phyloP scores from a whole-genome alignment of 164 flowering plant species.

The Vitis amurensis region DNA sequence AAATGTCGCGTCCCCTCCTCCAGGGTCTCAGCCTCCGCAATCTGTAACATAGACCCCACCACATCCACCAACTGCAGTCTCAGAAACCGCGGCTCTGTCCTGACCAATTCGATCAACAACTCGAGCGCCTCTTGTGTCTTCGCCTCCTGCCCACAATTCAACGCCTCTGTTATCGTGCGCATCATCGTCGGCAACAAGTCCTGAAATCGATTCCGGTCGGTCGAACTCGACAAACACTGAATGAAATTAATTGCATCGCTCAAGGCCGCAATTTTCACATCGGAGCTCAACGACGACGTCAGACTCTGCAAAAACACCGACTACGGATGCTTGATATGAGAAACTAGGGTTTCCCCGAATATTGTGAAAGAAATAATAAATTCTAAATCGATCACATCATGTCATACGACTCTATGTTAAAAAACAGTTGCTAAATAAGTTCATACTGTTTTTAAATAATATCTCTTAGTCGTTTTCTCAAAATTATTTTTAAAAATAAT shows the following conservation, averaged over 20 bases:
- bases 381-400: no score
- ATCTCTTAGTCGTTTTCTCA: no score
- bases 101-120: constrained; percentile 86
- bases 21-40: constrained; percentile 82
- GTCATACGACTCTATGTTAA: no score
- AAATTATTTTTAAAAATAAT: no score
- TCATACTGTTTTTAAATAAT: no score
- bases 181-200: constrained; percentile 91
- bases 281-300: constrained; percentile 37
- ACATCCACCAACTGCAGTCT: no score
- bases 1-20: constrained; percentile 93
- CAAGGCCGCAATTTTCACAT: constrained; percentile 84
- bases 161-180: constrained; percentile 83
- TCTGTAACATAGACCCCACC: constrained; percentile 74
- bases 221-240: constrained; percentile 64
- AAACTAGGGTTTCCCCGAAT: constrained; percentile 71
- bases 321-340: constrained; percentile 67
- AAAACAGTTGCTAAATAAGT: no score
- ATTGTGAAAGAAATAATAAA: no score
- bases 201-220: constrained; percentile 89
- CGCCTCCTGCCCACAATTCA: constrained; percentile 80
- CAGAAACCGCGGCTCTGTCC: constrained; percentile 69
- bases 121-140: constrained; percentile 86
- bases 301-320: constrained; percentile 68
- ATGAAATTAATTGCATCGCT: constrained; percentile 83